Conservation (phyloP, 768 basidiomycete genomes). For the Rhizopogon roseolus region DNA sequence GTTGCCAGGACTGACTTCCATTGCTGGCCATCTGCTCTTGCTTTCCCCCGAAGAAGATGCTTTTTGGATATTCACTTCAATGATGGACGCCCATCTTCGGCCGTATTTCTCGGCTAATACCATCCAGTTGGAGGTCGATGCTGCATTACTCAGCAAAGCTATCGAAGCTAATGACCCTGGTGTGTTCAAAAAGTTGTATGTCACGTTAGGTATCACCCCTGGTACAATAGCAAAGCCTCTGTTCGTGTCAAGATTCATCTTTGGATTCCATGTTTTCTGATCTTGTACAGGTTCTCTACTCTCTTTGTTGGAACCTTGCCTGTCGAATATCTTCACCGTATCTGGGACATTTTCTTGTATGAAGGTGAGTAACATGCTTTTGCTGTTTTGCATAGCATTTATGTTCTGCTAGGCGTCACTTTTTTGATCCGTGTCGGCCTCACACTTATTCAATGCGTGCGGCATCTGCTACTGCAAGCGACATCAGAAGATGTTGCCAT, state of each 20-base stretch:
- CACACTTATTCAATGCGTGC: conserved; percentile 55
- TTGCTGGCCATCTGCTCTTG: conserved; percentile 67
- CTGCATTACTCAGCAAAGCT: conserved; percentile 62
- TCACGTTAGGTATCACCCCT: conserved; percentile 58
- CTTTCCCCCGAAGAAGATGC: conserved; percentile 85
- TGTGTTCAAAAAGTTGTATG: conserved; percentile 63
- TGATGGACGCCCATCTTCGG: conserved; percentile 83
- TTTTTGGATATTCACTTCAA: conserved; percentile 84
- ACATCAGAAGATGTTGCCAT: conserved; percentile 44
- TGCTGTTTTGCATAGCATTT: background rate
- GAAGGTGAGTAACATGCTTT: conserved; percentile 50
- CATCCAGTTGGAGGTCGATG: conserved; percentile 72
- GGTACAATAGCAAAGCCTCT: conserved; percentile 57
- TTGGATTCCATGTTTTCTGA: background rate
- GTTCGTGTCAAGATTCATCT: conserved; percentile 32
- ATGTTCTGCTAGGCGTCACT: conserved; percentile 48
- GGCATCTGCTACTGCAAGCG: conserved; percentile 52
- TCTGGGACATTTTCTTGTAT: conserved; percentile 81
- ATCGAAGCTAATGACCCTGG: conserved; percentile 58
- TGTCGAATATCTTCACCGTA: conserved; percentile 57
- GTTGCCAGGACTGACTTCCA: conserved; percentile 55
- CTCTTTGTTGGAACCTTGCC: conserved; percentile 69
- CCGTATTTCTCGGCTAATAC: conserved; percentile 62
- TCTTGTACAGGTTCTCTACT: conserved; percentile 56
- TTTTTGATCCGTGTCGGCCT: conserved; percentile 74